Evolutionary conservation across 768 basidiomycete species (phyloP), one percentile per base, ranked within the genome.

Genomic region (Chlorophyllum brunneum): DNA sequence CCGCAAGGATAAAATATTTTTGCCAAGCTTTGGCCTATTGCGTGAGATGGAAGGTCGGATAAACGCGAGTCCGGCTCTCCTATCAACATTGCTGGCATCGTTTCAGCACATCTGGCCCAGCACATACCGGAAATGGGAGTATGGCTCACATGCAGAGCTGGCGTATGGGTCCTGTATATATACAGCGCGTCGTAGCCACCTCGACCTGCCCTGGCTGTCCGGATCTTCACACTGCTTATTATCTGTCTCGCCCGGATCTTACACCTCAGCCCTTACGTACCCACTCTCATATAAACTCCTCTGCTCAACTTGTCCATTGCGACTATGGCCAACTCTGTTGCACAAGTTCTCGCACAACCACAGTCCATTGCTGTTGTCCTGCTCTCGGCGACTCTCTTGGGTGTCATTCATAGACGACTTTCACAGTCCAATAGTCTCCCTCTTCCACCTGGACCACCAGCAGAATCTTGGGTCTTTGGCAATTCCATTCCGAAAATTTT

Each of bases 381-480:
- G 6, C 63, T 74, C 15, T 65, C 63, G 47, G 39, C 66, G 3
- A 67, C 65, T 6, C 55, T 68, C 36, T 43, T 71, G 22, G 60
- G 58, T 11, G 58, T 66, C 45, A 59, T 72, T n/a, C 64, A 62
- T 54, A 65, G 62, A 26, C 59, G 57, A 4, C 42, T 67, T 27
- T 61, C 56, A 0, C 54, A 58, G 11, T 51, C 54, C 5, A 58
- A 63, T 1, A 47, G 51, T 18, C 51, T 61, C 9, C 69, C 69
- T 1, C 64, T 77, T 2, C 76, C 77, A 2, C 77, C 76, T 0
- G 71, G 75, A 2, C 77, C 77, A 4, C 68, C 73, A 1, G 67
- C 69, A 4, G 66, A 72, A 33, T 53, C 51, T 7, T 63, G 69
- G 63, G 44, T 76, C 4, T 66, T 73, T 11, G 77, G 77, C 8